phyloP scores from a whole-genome alignment of 1,139 yeast genomes.

The Candida sp. region DNA sequence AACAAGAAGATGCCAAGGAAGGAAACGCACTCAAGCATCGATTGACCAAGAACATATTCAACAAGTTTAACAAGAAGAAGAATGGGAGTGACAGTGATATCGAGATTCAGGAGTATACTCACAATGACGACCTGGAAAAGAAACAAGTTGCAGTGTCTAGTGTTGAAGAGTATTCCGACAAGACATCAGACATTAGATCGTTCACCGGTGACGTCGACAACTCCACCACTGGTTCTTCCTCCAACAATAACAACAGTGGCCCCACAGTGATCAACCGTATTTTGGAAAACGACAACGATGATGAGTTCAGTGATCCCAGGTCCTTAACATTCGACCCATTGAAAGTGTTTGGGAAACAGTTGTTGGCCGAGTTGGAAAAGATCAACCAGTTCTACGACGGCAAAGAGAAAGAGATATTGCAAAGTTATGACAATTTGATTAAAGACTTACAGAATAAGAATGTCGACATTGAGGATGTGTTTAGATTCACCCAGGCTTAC shows the following conservation, averaged over 20 bases:
- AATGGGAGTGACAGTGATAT: constrained; percentile 6
- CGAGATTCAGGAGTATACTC: constrained; percentile 9
- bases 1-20: background rate
- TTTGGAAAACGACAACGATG: constrained; percentile 4
- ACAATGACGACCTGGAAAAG: constrained; percentile 12
- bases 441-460: constrained; percentile 38
- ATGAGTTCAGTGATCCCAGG: constrained; percentile 19
- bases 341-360: constrained; percentile 51
- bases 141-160: background rate
- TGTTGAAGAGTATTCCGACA: constrained; percentile 7
- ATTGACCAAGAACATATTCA: constrained; percentile 13
- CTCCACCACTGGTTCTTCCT: constrained; percentile 22
- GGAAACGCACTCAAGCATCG: constrained; percentile 12
- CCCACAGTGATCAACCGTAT: background rate
- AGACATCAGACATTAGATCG: constrained; percentile 16
- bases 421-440: constrained; percentile 48
- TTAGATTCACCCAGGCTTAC: constrained; percentile 16
- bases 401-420: constrained; percentile 52
- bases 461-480: constrained; percentile 32
- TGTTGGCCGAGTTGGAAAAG: constrained; percentile 59
- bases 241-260: background rate
- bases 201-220: constrained; percentile 30
- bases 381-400: constrained; percentile 56
- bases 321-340: constrained; percentile 44
- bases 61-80: constrained; percentile 8